Conservation (phyloP, 2,329 filamentous ascomycete genomes). For the Phialemonium atrogriseum region DNA sequence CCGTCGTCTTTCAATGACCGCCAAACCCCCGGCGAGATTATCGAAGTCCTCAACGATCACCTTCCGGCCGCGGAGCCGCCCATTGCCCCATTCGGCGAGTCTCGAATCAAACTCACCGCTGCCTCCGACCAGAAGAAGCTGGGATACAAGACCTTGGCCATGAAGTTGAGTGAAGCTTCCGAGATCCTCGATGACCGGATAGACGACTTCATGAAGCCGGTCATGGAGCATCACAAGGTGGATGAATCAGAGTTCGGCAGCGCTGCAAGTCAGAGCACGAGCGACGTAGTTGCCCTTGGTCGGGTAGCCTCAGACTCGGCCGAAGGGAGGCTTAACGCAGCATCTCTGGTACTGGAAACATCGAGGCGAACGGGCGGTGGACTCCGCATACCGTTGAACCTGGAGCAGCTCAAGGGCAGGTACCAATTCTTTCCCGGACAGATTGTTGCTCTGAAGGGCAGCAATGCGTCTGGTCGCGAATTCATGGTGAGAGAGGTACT, state of each 20-base stretch:
- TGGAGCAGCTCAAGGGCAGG: slow-evolving; percentile 51
- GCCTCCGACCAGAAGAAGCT: slow-evolving; percentile 88
- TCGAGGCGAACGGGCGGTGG: slow-evolving; percentile 79
- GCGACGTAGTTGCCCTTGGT: slow-evolving; percentile 82
- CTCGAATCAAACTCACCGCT: slow-evolving; percentile 76
- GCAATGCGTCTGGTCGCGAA: slow-evolving; percentile 76
- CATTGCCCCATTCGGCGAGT: slow-evolving; percentile 61
- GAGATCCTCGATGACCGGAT: slow-evolving; percentile 93
- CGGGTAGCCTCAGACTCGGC: slow-evolving; percentile 80
- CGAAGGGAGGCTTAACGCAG: slow-evolving; percentile 80
- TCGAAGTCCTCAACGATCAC: slow-evolving; percentile 77
- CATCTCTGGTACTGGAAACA: slow-evolving; percentile 81
- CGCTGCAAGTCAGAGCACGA: slow-evolving; percentile 75
- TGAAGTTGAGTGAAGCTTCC: slow-evolving; percentile 88
- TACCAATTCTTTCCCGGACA: slow-evolving; percentile 93
- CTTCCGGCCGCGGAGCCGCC: slow-evolving; percentile 60
- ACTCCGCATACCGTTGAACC: slow-evolving; percentile 68
- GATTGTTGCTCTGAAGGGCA: slow-evolving; percentile 79
- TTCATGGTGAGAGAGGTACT: slow-evolving; percentile 76
- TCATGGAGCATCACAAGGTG: slow-evolving; percentile 66
- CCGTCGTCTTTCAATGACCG: slow-evolving; percentile 66
- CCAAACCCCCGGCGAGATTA: slow-evolving; percentile 67
- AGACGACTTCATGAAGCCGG: slow-evolving; percentile 71
- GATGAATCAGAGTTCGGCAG: slow-evolving; percentile 80
- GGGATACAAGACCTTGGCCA: slow-evolving; percentile 83